Percentiles rank a stretch among this genome's conserved stretches.
These are phyloP conservation scores for Blastobotrys americana DNA, from an alignment of 805 yeast genomes.

Conservation along the genomic window DNA sequence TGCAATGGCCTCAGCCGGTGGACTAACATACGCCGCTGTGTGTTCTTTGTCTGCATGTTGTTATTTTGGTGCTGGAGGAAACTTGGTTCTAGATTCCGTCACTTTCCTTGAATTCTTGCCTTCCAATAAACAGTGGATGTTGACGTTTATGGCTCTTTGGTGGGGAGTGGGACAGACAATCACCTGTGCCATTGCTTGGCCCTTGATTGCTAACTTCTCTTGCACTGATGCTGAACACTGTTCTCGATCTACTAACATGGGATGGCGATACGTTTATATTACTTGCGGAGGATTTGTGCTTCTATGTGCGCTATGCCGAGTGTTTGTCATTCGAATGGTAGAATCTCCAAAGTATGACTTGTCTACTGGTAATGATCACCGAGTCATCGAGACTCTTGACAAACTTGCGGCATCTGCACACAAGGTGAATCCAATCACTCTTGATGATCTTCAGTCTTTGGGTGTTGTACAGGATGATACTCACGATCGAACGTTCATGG, in stretches of 20 bases:
- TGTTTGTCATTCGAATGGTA: constrained; percentile 39
- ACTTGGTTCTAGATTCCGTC: constrained; percentile 48
- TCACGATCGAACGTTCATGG: constrained; percentile 14
- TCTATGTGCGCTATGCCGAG: constrained; percentile 41
- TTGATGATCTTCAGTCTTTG: constrained; percentile 41
- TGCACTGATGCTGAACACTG: constrained; percentile 41
- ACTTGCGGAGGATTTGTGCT: constrained; percentile 47
- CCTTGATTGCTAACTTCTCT: constrained; percentile 43
- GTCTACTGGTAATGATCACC: constrained; percentile 45
- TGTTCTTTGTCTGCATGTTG: constrained; percentile 42
- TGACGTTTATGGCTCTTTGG: constrained; percentile 49
- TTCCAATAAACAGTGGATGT: constrained; percentile 42
- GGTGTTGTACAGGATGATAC: constrained; percentile 32
- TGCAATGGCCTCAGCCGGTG: constrained; percentile 49
- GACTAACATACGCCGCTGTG: constrained; percentile 43
- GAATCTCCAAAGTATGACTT: constrained; percentile 53
- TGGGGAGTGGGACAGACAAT: constrained; percentile 61
- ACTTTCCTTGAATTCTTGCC: constrained; percentile 50
- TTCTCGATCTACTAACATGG: constrained; percentile 42
- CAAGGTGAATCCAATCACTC: constrained; percentile 36
- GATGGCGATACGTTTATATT: constrained; percentile 57
- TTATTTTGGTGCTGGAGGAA: constrained; percentile 49
- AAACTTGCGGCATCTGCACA: constrained; percentile 44
- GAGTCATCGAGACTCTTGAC: constrained; percentile 41
- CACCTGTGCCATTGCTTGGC: constrained; percentile 48